Evolutionary conservation across 2,329 filamentous ascomycete genomes (phyloP), one percentile per base, ranked within the genome.

Genomic region (Helminthosporium solani): DNA sequence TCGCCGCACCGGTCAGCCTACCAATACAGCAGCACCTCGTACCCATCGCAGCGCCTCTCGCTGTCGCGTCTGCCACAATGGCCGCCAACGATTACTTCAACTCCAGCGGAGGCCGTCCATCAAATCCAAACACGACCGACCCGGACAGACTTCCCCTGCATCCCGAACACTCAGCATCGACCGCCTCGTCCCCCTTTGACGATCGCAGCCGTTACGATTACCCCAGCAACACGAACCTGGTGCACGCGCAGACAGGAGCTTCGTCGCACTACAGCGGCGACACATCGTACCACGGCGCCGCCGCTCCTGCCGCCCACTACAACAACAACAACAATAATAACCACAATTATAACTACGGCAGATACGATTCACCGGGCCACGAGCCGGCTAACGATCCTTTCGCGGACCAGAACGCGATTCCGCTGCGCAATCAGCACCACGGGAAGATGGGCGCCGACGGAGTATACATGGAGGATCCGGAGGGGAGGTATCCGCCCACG

Each of bases 1-100:
- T 12, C 14, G 28, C 28, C 14, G 20, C 35, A 9, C 23, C 23
- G 9, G 23, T 9, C 23, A 25, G 23, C 23, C 23, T 6, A 9
- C 23, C 23, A 9, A 5, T 9, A 25, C 5, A 5, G 23, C 23
- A 25, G 20, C 20, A 12, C 35, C 8, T 33, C 19, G 9, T 23
- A 42, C 6, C 27, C 25, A 40, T 19, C 38, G 16, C 35, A 23
- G 35, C 27, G 21, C 11, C 38, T 38, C 30, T 34, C 18, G 14
- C 31, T 25, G 27, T n/a, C 39, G 46, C 40, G 50, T 31, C 50
- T 25, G 23, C 20, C 21, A 18, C 20, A 3, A 77, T 77, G 75
- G 73, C 75, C 36, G 67, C 74, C 45, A 74, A 75, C 70, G 81
- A 86, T 59, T 88, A 88, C 71, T 87, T 87, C 71, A 23, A 31